These are phyloP conservation scores for Diphasiastrum complanatum DNA, from an alignment of 83 land plant genomes.

Conservation along the genomic window DNA sequence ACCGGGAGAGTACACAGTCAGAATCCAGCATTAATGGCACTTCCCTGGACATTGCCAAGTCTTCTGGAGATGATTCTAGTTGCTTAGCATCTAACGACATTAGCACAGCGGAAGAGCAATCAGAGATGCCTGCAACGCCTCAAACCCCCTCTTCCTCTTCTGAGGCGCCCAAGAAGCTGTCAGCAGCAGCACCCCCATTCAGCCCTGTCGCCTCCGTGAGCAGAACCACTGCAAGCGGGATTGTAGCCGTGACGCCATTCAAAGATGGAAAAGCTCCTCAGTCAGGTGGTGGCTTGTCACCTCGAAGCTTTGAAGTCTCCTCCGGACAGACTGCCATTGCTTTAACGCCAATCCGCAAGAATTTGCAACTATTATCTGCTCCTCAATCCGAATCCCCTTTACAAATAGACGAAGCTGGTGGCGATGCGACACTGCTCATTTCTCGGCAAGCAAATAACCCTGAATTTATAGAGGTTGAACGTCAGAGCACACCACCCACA, in stretches of 20 bases:
- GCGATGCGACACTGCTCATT: too few species aligned
- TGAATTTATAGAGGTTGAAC: too few species aligned
- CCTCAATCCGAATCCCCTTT: constrained; percentile 42
- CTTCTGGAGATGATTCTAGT: too few species aligned
- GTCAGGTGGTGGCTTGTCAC: background rate
- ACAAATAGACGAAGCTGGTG: constrained; percentile 34
- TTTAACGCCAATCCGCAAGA: constrained; percentile 45
- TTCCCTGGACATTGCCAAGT: too few species aligned
- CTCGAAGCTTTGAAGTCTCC: background rate
- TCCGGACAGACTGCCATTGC: constrained; percentile 15
- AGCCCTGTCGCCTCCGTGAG: constrained; percentile 27
- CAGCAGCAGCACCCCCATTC: constrained; percentile 44
- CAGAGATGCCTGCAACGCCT: background rate
- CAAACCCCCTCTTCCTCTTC: background rate
- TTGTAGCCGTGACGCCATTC: constrained; percentile 32
- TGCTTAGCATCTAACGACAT: too few species aligned
- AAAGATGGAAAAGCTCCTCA: constrained; percentile 26
- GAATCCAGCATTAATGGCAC: background rate
- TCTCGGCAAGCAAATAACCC: too few species aligned
- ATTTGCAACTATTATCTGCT: constrained; percentile 30
- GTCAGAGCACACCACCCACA: too few species aligned
- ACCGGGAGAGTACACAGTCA: constrained; percentile 5
- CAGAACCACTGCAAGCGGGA: constrained; percentile 17
- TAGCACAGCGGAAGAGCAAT: too few species aligned
- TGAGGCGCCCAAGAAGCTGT: constrained; percentile 22